Evolutionary conservation across 78 protist genomes (phyloP).

Genomic region (Anaeramoeba flamelloides): DNA sequence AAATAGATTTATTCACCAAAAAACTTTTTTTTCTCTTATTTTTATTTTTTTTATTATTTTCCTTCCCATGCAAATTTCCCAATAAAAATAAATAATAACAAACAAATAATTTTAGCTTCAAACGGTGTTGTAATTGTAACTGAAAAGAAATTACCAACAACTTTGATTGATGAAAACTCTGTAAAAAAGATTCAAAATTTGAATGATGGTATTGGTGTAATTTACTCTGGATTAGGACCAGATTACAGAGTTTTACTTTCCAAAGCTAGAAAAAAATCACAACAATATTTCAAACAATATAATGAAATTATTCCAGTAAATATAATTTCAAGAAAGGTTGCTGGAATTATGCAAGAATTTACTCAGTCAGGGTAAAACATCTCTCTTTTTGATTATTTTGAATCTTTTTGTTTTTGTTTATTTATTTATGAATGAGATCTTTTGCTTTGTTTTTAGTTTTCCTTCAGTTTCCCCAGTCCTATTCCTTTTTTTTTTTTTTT

Average conservation of each 20-base stretch:
- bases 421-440: too few relatives aligned
- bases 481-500: too few relatives aligned
- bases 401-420: not conserved
- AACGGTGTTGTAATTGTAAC: constrained; percentile 95
- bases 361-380: constrained; percentile 80
- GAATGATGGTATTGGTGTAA: constrained; percentile 57
- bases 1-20: too few relatives aligned
- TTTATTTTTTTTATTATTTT: too few relatives aligned
- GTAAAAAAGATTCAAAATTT: constrained; percentile 51
- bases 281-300: too few relatives aligned
- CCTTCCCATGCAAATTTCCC: too few relatives aligned
- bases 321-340: constrained; percentile 79
- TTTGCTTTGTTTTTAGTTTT: too few relatives aligned
- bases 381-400: not conserved
- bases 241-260: constrained; percentile 65
- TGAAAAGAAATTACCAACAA: constrained; percentile 76
- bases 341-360: constrained; percentile 92
- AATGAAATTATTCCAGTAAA: constrained; percentile 61
- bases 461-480: too few relatives aligned
- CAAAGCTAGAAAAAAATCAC: constrained; percentile 81
- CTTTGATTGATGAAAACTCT: constrained; percentile 61
- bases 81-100: not conserved
- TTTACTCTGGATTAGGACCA: constrained; percentile 93
- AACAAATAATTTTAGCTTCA: constrained; percentile 43
- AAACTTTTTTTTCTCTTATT: too few relatives aligned